Evolutionary conservation across 768 basidiomycete genomes (phyloP), one percentile per base, ranked within the genome.

Genomic region (Tubosaeta brunneosetosa): DNA sequence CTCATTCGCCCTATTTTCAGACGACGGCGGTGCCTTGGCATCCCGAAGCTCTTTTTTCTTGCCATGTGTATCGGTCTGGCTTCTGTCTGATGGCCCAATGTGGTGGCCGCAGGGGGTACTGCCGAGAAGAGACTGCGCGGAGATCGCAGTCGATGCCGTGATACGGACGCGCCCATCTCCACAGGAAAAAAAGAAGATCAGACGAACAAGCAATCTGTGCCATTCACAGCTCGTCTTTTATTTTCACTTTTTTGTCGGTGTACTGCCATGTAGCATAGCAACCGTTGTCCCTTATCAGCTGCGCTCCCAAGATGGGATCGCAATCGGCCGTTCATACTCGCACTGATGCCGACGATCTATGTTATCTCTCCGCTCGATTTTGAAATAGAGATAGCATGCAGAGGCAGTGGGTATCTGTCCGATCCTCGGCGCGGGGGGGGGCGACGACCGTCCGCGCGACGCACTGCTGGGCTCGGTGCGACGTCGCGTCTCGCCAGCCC

Each of bases 91-190:
- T 44, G 27, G 44, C 51, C 58, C 44, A 9, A 58, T 62, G 31
- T 13, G 55, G 61, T 57, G 38, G 6, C 17, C 34, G 38, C 46
- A 49, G 53, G 40, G 32, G 32, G 42, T 44, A 8, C 25, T 51
- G 31, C 41, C 38, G 37, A 51, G 41, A 53, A 55, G 53, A 29
- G 6, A 25, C 49, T 47, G 34, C 44, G 29, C 41, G 31, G 7
- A 44, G 62, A 62, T 64, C 62, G 50, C 57, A 49, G 48, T 61
- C 27, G 49, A 55, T 53, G 47, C 62, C 48, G 53, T 55, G 32
- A 47, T 19, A 17, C 46, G 46, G 33, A 33, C 17, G 31, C 31
- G 41, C 41, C 22, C 41, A 42, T 42, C 22, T 22, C 25, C 44
- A 44, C 42, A 43, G 42, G 26, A 27, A 27, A 27, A 27, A 27